Evolutionary conservation across 176 grass and related monocot species (phyloP), one percentile per base, ranked within the genome.

Genomic region (Carex scoparia): DNA sequence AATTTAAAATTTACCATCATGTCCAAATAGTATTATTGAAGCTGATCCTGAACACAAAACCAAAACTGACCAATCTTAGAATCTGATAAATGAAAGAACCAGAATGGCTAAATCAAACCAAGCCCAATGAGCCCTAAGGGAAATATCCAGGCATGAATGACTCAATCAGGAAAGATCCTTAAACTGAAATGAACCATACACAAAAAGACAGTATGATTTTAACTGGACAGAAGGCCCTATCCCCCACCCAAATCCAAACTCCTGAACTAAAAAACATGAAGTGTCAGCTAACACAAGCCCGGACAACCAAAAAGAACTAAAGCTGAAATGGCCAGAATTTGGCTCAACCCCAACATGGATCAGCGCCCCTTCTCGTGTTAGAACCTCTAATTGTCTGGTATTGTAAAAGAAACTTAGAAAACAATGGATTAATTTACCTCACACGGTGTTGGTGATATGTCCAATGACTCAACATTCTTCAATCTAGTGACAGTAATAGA

Each of bases 1-100:
- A 83, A 55, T 65, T 51, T 10, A 83, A 14, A 68, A 68, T 65
- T 82, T 49, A 31, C 23, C 1, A 81, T 81, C 44, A 42, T 83
- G 63, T 54, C 14, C 18, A 65, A 49, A 48, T 53, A 15, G n/a
- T 13, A 82, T 66, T 65, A 11, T 30, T 58, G 11, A 61, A 72
- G 40, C 2, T 72, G 8, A 48, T 40, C 69, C 38, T 72, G 40
- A 72, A 72, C 18, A 40, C 16, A 48, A 49, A 72, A 72, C 23
- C 1, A 72, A n/a, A 48, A 19, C 38, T 48, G 18, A 23, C 18
- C 16, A 72, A 72, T 72, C 35, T 23, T 18, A 48, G 67, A 48
- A 72, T 48, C 40, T 72, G 40, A 72, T 23, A 23, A 27, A 71
- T 71, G 15, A 71, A 46, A 46, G 5, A 46, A 71, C 16, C 68